Evolutionary conservation across 352 stramenopile genomes (phyloP).

Genomic region (Globisporangium nunn): DNA sequence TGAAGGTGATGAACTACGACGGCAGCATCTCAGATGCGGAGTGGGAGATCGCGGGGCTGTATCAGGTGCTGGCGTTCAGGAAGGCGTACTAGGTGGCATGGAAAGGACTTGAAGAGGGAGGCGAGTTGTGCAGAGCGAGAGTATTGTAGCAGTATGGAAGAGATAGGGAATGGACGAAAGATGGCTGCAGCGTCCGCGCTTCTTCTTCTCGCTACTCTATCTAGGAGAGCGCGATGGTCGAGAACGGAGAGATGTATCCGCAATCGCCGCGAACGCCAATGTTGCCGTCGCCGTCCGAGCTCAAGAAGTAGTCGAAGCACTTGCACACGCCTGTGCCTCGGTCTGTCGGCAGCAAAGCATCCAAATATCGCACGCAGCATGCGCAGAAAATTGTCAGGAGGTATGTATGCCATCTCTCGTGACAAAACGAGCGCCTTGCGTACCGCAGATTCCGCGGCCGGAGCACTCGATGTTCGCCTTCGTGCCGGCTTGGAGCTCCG

Average conservation of each 20-base stretch:
- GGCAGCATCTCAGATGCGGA: conserved; percentile 80
- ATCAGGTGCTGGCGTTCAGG: conserved; percentile 82
- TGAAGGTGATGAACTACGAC: conserved; percentile 85
- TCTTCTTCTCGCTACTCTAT: not conserved
- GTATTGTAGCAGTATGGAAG: conserved; percentile 3
- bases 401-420: not conserved
- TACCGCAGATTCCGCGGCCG: conserved; percentile 63
- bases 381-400: not conserved
- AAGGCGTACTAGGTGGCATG: conserved; percentile 48
- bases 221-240: conserved; percentile 31
- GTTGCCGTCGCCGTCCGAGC: conserved; percentile 65
- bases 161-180: not conserved
- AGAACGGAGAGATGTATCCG: conserved; percentile 76
- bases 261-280: conserved; percentile 87
- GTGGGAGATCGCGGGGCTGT: conserved; percentile 82
- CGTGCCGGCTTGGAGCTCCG: conserved; percentile 43
- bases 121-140: too few species aligned
- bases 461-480: conserved; percentile 80
- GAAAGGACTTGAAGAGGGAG: not conserved
- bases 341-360: conserved; percentile 23
- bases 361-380: not conserved
- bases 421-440: not conserved
- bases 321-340: conserved; percentile 49
- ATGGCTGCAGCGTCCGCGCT: not conserved
- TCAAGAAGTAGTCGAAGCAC: conserved; percentile 73